These are phyloP conservation scores for Chaetomium globosum DNA, from an alignment of 2,329 filamentous ascomycete genomes.

Conservation along the genomic window DNA sequence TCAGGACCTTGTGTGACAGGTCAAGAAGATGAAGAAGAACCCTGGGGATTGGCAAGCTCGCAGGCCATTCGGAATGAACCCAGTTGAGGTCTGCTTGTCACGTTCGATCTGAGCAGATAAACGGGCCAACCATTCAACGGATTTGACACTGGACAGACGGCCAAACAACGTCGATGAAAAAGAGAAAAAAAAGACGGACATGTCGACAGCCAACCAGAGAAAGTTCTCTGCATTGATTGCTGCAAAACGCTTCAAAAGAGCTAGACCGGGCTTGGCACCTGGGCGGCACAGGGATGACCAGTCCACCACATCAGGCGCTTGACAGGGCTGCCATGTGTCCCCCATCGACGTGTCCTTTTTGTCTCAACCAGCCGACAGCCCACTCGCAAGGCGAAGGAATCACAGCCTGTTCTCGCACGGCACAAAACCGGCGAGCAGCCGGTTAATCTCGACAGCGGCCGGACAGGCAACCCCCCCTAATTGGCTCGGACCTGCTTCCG, in stretches of 20 bases:
- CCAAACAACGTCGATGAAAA: background rate
- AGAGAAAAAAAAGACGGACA: background rate
- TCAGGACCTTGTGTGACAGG: constrained; percentile 1
- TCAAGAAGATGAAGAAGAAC: background rate
- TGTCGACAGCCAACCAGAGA: constrained; percentile 5
- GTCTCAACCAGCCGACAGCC: background rate
- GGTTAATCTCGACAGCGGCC: constrained; percentile 10
- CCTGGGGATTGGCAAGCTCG: no score
- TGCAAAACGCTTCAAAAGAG: background rate
- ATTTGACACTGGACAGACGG: background rate
- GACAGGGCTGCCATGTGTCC: constrained; percentile 27
- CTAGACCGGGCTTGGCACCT: constrained; percentile 13
- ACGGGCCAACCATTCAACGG: background rate
- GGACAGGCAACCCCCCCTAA: background rate
- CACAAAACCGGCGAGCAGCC: background rate
- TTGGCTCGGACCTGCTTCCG: constrained; percentile 24
- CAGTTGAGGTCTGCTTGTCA: background rate
- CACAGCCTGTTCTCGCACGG: background rate
- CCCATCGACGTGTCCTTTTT: constrained; percentile 23
- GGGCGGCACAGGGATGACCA: constrained; percentile 13
- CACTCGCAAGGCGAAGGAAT: background rate
- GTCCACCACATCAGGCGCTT: constrained; percentile 13
- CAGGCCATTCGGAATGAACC: background rate
- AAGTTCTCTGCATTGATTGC: constrained; percentile 22
- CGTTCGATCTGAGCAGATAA: background rate